phyloP scores from a whole-genome alignment of 805 yeast genomes.

The Saccharomycopsis sp. region DNA sequence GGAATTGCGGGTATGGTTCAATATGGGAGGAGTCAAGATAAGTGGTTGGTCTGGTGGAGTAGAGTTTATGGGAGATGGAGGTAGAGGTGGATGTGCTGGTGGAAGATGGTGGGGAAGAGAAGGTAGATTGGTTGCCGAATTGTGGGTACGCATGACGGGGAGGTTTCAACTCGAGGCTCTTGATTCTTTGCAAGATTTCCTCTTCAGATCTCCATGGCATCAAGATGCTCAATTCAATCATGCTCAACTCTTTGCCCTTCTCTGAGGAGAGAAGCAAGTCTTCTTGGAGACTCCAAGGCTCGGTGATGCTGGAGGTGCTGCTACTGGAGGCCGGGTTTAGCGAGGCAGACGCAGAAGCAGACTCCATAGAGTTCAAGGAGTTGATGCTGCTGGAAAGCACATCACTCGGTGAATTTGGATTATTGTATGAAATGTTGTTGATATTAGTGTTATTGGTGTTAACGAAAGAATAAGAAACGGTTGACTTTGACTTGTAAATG shows the following conservation, averaged over 20 bases:
- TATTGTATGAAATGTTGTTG: neutral
- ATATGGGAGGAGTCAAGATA: too few relatives aligned
- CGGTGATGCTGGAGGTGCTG: neutral
- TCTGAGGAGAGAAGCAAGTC: constrained; percentile 56
- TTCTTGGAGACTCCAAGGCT: constrained; percentile 50
- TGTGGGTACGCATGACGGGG: neutral
- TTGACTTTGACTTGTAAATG: too few relatives aligned
- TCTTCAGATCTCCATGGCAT: constrained; percentile 64
- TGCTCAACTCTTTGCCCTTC: constrained; percentile 47
- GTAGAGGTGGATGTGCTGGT: neutral
- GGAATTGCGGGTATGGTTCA: too few relatives aligned
- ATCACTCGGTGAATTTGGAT: constrained; percentile 3
- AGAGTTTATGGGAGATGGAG: too few relatives aligned
- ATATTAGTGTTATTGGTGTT: constrained; percentile 1
- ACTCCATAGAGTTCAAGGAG: constrained; percentile 13
- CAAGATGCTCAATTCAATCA: constrained; percentile 65
- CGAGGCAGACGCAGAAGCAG: neutral
- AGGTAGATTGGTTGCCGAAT: neutral
- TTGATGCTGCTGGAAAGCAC: constrained; percentile 15
- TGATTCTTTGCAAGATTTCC: constrained; percentile 62
- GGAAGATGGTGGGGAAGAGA: neutral
- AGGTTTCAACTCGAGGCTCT: constrained; percentile 35
- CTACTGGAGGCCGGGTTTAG: neutral
- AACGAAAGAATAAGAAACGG: too few relatives aligned
- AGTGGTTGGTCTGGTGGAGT: too few relatives aligned